phyloP scores from a whole-genome alignment of 371 early-diverging fungal genomes.

The Mycotypha africana region DNA sequence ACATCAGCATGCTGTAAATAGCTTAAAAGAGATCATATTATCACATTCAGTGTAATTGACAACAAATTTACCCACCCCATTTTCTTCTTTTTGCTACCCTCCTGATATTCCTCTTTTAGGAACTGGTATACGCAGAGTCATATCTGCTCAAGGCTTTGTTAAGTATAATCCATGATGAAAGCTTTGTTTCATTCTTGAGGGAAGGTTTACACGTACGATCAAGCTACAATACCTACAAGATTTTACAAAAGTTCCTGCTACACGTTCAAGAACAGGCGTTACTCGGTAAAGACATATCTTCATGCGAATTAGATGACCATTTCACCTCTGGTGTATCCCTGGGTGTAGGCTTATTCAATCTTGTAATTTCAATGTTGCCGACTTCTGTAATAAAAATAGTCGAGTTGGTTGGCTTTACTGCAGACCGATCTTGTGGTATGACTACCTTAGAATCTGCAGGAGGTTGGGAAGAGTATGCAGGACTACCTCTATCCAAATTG shows the following conservation, averaged over 20 bases:
- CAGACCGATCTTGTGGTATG: constrained; percentile 64
- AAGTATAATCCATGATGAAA: constrained; percentile 64
- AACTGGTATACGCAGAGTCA: constrained; percentile 73
- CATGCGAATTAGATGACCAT: constrained; percentile 57
- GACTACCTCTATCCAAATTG: constrained; percentile 3
- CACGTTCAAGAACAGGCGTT: constrained; percentile 30
- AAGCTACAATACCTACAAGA: constrained; percentile 60
- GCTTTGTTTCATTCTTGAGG: constrained; percentile 63
- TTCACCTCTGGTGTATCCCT: constrained; percentile 74
- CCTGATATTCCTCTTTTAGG: constrained; percentile 22
- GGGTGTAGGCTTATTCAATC: constrained; percentile 58
- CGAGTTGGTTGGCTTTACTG: constrained; percentile 70
- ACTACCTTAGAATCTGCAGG: constrained; percentile 56
- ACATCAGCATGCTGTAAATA: constrained; percentile 67
- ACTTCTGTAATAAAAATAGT: constrained; percentile 43
- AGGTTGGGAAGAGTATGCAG: constrained; percentile 31
- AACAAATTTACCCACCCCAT: no score
- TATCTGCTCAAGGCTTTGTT: constrained; percentile 64
- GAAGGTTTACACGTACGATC: constrained; percentile 71
- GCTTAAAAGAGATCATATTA: constrained; percentile 1
- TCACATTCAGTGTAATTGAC: no score
- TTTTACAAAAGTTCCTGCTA: constrained; percentile 47
- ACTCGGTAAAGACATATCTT: constrained; percentile 24
- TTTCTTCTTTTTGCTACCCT: constrained; percentile 2
- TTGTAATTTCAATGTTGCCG: constrained; percentile 48